These are phyloP conservation scores for Colletotrichum sp. DNA, from an alignment of 2,329 filamentous ascomycete genomes.

Conservation along the genomic window DNA sequence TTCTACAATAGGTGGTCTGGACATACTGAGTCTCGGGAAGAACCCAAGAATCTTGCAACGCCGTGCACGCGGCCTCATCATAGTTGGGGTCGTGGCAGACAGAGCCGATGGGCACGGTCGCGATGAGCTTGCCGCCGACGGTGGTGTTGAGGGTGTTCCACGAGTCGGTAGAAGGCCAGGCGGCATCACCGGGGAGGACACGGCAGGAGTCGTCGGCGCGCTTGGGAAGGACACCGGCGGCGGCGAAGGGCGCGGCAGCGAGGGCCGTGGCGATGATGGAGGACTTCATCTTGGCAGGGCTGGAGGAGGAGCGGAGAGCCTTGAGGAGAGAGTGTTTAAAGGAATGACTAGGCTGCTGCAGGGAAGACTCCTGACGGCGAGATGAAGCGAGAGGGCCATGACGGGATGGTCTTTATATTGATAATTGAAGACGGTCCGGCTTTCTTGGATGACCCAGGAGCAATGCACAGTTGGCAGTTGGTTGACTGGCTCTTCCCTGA, in stretches of 20 bases:
- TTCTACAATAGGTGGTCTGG: neutral
- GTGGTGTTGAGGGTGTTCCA: constrained; percentile 59
- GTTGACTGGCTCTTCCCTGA: neutral
- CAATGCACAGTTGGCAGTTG: neutral
- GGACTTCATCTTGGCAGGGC: constrained; percentile 16
- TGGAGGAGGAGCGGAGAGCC: neutral
- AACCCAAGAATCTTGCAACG: constrained; percentile 37
- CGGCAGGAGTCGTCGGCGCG: constrained; percentile 28
- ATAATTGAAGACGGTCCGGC: neutral
- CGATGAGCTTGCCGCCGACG: constrained; percentile 53
- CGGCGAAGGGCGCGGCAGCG: constrained; percentile 7
- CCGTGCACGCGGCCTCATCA: constrained; percentile 45
- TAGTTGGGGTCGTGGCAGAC: constrained; percentile 56
- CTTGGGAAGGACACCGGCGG: constrained; percentile 11
- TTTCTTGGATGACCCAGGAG: neutral
- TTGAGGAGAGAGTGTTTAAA: neutral
- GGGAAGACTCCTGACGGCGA: constrained; percentile 14
- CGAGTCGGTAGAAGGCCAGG: constrained; percentile 51
- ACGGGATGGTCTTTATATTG: constrained; percentile 16
- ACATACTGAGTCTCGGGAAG: constrained; percentile 38
- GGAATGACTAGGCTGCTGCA: constrained; percentile 17
- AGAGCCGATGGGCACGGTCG: constrained; percentile 55
- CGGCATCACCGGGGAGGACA: constrained; percentile 54
- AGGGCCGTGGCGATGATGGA: constrained; percentile 5
- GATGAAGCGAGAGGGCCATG: constrained; percentile 2